A percentile compares a stretch with the other conserved stretches of the same genome.
These are phyloP conservation scores for Aspergillus fijiensis DNA, from an alignment of 2,329 filamentous ascomycete genomes.

Conservation along the genomic window DNA sequence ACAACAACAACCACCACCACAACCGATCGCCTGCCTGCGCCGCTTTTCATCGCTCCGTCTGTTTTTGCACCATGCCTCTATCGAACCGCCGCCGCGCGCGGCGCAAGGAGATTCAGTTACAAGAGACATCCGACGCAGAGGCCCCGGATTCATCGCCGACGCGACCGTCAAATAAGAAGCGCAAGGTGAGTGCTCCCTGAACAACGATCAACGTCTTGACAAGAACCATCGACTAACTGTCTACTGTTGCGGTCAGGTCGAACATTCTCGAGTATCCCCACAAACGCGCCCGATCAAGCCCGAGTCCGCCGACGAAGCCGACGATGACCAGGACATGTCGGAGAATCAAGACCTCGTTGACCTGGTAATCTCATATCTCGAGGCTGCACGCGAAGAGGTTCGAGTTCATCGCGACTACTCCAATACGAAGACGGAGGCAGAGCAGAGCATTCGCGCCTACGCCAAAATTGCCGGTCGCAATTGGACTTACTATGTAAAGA, in stretches of 20 bases:
- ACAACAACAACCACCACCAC: slow-evolving; percentile 1
- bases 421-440: slow-evolving; percentile 47
- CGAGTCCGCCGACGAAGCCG: slow-evolving; percentile 43
- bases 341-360: slow-evolving; percentile 48
- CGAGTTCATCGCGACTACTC: slow-evolving; percentile 47
- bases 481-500: slow-evolving; percentile 54
- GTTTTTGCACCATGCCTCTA: slow-evolving; percentile 37
- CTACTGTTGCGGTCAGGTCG: slow-evolving; percentile 28
- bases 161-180: slow-evolving; percentile 49
- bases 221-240: background rate
- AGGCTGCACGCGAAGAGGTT: slow-evolving; percentile 44
- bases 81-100: slow-evolving; percentile 47
- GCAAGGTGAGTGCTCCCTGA: slow-evolving; percentile 40
- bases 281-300: slow-evolving; percentile 34
- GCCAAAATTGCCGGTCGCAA: slow-evolving; percentile 52
- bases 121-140: slow-evolving; percentile 47
- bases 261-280: slow-evolving; percentile 33
- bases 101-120: slow-evolving; percentile 47
- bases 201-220: background rate
- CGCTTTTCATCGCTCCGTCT: background rate
- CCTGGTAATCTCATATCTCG: slow-evolving; percentile 49
- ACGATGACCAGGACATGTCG: slow-evolving; percentile 44
- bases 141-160: slow-evolving; percentile 49
- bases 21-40: slow-evolving; percentile 1
- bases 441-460: slow-evolving; percentile 50